Evolutionary conservation across 2,329 filamentous ascomycete genomes (phyloP), one percentile per base, ranked within the genome.

Genomic region (Xylaria digitata): DNA sequence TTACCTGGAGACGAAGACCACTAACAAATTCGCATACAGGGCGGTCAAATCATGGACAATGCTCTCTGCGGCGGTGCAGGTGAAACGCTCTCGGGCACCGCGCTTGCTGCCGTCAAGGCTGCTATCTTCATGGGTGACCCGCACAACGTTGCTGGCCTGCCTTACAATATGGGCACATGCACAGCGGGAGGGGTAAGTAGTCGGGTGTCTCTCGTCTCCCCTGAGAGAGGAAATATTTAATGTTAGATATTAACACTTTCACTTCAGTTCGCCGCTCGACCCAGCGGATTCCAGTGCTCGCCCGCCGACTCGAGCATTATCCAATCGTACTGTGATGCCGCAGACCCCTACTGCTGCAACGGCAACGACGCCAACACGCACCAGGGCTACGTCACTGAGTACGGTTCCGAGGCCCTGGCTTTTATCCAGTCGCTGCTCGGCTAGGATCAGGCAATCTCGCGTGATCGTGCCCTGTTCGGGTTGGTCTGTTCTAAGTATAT

Each of bases 301-400:
- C 83, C 86, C 9, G 82, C 81, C 23, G 82, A 77, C 67, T 74
- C 78, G 7, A 74, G 70, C 74, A 87, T 86, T 72, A 86, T 90
- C 71, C 80, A 89, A 78, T 87, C 86, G 4, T 91, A 90, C 81
- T 91, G 89, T 76, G 89, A 91, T 71, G 79, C 84, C 4, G 74
- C 84, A 3, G 89, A 91, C 69, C 88, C 88, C 0, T 90, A 89
- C 79, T 91, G 89, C 82, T 91, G 87, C 78, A 88, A 85, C 48
- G 89, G 89, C 55, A 88, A 83, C 72, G 82, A 90, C 66, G 81
- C 83, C 30, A 84, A 85, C 72, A 82, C 84, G 6, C 89, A 90
- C 76, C 85, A 89, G 75, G 83, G 87, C 56, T 91, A 91, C 66
- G 87, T 70, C 30, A 58, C 26, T 67, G 86, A 86, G 71, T 91